Evolutionary conservation across 2,329 filamentous ascomycete genomes (phyloP), one percentile per base, ranked within the genome.

Genomic region (Colletotrichum costaricense): DNA sequence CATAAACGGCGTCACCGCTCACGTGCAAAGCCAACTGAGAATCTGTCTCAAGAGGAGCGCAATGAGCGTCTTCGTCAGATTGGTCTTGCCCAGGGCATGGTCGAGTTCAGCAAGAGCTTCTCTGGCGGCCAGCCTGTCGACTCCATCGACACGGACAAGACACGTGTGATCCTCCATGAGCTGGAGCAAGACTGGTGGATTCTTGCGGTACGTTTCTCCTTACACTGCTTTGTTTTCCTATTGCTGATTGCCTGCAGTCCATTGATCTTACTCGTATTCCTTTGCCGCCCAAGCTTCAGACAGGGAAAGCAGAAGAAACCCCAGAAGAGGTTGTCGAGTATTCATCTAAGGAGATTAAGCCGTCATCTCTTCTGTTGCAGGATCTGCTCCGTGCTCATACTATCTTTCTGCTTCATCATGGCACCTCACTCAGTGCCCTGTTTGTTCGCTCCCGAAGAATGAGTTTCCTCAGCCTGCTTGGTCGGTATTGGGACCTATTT

Each of bases 171-270:
- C 42, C 85, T 98, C 57, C 91, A 95, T 78, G 95, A 99, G 85
- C 84, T 99, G 76, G 96, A 99, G 82, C 86, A 90, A 19, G 94
- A 94, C 35, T 99, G 97, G 97, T 99, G 97, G 97, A 92, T 98
- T 75, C 86, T 98, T 73, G 95, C 95, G 74, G 95, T 97, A 86
- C 80, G 93, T 84, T 24, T 14, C 63, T 22, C 55, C 33, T 12
- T 56, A 19, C 24, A 55, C 9, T 2, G 24, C 12, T 33, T 22
- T 16, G 12, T 6, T 33, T 28, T 60, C 19, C 38, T 8, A 8
- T 42, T 64, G 35, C 67, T 71, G 60, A 71, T 33, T 14, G 28
- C 24, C 74, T 8, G 57, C 72, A 95, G 92, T 94, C 93, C 60
- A 91, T 98, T 80, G 93, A 97, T 80, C 87, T 98, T 49, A 98